phyloP scores from a whole-genome alignment of 345 rosid genomes.

The Murraya koenigii region DNA sequence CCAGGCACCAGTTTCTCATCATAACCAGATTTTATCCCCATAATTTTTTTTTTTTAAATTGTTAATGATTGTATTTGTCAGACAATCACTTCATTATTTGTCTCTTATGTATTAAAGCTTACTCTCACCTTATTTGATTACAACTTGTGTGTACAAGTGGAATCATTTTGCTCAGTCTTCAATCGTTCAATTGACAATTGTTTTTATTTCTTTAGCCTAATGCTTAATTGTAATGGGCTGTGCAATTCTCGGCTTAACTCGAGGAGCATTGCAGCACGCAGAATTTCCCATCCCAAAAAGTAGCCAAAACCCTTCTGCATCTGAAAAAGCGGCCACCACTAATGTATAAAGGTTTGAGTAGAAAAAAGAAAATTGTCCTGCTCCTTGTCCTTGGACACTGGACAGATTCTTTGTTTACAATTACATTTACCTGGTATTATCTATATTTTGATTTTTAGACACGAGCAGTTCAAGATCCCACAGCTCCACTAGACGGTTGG shows the following conservation, averaged over 20 bases:
- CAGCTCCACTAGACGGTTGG: neutral
- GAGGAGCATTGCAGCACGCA: neutral
- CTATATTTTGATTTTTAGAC: neutral
- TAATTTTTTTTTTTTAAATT: neutral
- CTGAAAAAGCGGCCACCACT: constrained; percentile 18
- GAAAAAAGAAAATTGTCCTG: constrained; percentile 12
- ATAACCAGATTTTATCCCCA: neutral
- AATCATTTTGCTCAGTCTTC: neutral
- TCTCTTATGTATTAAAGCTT: neutral
- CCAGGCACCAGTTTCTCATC: neutral
- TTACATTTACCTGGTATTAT: neutral
- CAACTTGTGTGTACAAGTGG: neutral
- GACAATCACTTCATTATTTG: neutral
- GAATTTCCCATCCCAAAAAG: neutral
- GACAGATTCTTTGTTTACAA: constrained; percentile 20
- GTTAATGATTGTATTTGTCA: neutral
- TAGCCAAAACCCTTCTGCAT: neutral
- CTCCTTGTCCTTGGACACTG: constrained; percentile 16
- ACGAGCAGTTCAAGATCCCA: neutral
- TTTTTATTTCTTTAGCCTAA: neutral
- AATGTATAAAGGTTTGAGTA: neutral
- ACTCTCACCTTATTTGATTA: neutral
- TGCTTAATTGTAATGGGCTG: neutral
- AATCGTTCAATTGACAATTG: neutral
- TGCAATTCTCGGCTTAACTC: neutral